phyloP scores from a whole-genome alignment of 768 basidiomycete genomes.

The Paxillus rubicundulus region DNA sequence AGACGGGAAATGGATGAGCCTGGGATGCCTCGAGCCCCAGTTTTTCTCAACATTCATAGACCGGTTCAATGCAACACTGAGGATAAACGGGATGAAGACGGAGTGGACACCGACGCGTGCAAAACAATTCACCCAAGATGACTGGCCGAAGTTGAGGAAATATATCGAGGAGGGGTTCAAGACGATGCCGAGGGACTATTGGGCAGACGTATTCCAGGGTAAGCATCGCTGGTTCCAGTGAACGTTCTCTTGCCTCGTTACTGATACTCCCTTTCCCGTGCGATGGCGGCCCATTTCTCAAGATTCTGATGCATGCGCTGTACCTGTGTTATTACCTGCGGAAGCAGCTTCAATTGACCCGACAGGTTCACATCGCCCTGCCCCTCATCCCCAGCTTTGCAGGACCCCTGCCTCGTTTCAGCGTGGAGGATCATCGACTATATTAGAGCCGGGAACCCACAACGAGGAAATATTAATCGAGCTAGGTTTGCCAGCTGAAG shows the following conservation, averaged over 20 bases:
- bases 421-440: slow-evolving; percentile 2
- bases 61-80: slow-evolving; percentile 50
- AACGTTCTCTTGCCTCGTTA: not conserved
- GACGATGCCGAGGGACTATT: slow-evolving; percentile 59
- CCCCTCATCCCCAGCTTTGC: slow-evolving; percentile 50
- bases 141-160: slow-evolving; percentile 56
- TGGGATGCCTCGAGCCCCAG: slow-evolving; percentile 72
- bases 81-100: slow-evolving; percentile 36
- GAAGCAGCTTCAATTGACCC: slow-evolving; percentile 54
- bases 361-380: slow-evolving; percentile 39
- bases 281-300: slow-evolving; percentile 1
- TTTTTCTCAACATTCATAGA: slow-evolving; percentile 66
- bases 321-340: slow-evolving; percentile 62
- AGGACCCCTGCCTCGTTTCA: slow-evolving; percentile 28
- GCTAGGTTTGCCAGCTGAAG: slow-evolving; percentile 44
- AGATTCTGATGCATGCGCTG: slow-evolving; percentile 72
- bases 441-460: slow-evolving; percentile 50
- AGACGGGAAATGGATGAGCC: slow-evolving; percentile 72
- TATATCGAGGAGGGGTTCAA: slow-evolving; percentile 68
- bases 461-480: slow-evolving; percentile 52
- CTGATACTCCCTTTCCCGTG: not conserved
- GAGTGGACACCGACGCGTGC: slow-evolving; percentile 55
- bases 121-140: slow-evolving; percentile 42
- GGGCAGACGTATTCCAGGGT: slow-evolving; percentile 70
- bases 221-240: not conserved